Evolutionary conservation across 768 basidiomycete genomes (phyloP).

Genomic region (Kwoniella dejecticola): DNA sequence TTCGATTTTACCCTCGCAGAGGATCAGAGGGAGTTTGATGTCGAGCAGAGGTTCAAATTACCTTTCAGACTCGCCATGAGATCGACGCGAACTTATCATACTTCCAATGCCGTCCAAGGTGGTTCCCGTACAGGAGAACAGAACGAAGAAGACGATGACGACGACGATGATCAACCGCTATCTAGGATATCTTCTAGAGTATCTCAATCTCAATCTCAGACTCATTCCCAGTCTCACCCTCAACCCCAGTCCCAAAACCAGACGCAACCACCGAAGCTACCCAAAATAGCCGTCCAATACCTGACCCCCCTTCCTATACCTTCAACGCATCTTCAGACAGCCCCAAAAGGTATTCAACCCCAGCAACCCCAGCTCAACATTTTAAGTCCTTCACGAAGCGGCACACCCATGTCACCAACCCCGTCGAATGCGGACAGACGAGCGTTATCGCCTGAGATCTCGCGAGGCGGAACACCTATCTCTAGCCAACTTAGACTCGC

Average conservation of each 20-base stretch:
- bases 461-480: slow-evolving; percentile 33
- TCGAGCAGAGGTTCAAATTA: slow-evolving; percentile 31
- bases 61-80: slow-evolving; percentile 26
- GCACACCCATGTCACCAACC: slow-evolving; percentile 19
- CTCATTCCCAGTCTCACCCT: too few relatives aligned
- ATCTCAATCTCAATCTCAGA: neutral
- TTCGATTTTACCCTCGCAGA: slow-evolving; percentile 33
- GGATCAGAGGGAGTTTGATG: slow-evolving; percentile 15
- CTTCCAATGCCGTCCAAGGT: neutral
- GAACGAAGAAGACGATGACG: slow-evolving; percentile 3
- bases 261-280: slow-evolving; percentile 11
- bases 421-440: neutral
- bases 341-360: too few relatives aligned
- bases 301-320: slow-evolving; percentile 16
- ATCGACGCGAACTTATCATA: neutral
- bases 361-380: slow-evolving; percentile 1
- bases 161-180: slow-evolving; percentile 15
- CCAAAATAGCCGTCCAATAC: slow-evolving; percentile 35
- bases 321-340: too few relatives aligned
- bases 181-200: slow-evolving; percentile 9
- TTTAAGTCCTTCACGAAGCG: slow-evolving; percentile 10
- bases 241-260: neutral
- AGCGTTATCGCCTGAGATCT: slow-evolving; percentile 2
- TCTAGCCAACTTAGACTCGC: slow-evolving; percentile 39
- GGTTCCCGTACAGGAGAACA: neutral